Evolutionary conservation across 257 asterid species (phyloP), one percentile per base, ranked within the genome.

Genomic region (Prunella vulgaris): DNA sequence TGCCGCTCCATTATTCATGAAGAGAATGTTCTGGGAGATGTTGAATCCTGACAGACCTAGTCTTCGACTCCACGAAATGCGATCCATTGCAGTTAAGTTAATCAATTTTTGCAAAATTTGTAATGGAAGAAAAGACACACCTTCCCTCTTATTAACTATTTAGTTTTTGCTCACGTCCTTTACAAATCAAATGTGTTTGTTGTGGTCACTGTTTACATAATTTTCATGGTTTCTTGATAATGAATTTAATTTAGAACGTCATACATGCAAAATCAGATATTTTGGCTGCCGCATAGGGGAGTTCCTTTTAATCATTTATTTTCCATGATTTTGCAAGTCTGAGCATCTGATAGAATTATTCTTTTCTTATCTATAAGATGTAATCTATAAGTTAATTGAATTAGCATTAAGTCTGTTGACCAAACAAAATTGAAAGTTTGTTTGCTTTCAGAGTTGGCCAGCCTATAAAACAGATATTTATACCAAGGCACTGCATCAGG

Each of bases 21-120:
- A 77, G 89, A 83, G 97, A 75, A 62, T 82, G 82, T 78, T 78
- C 68, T 66, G 68, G 49, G 90, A 83, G 72, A 71, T 90, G 88
- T 25, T 90, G 84, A 79, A 88, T 79, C 85, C 90, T 33, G 93
- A 90, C 69, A 80, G 92, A 75, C 93, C 91, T 60, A 86, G 82
- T 69, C 79, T 77, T 60, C 81, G 76, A 72, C 82, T 86, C 74
- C 79, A 74, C 60, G 84, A 80, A 66, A 66, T 90, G 82, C 86
- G 95, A 28, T 6, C 81, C 69, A 32, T 86, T 79, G 92, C 95
- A 70, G 97, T 88, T 83, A 84, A 90, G 97, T 86, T 66, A 69
- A 27, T 72, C 37, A 53, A 73, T 52, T 40, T 73, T 71, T 2
- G 53, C 25, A 46, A 65, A 57, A 64, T 21, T 24, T 18, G 8